phyloP scores from a whole-genome alignment of 164 flowering plant genomes.

The Stephania cephalantha region DNA sequence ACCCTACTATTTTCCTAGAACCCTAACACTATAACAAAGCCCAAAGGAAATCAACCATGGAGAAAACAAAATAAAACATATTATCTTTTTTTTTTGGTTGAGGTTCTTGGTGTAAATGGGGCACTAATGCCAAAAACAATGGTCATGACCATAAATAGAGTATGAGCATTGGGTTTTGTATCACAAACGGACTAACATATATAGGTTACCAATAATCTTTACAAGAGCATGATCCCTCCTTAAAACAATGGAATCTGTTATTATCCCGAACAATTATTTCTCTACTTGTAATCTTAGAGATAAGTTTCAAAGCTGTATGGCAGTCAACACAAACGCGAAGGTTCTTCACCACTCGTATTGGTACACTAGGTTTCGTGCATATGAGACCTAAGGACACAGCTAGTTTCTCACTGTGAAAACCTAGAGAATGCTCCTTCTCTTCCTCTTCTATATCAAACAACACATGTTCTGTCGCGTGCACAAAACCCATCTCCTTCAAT shows the following conservation, averaged over 20 bases:
- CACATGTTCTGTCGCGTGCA: constrained; percentile 24
- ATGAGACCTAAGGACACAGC: constrained; percentile 32
- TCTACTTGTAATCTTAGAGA: constrained; percentile 23
- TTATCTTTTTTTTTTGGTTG: no score
- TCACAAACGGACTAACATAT: no score
- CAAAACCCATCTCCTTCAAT: constrained; percentile 20
- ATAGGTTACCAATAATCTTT: constrained; percentile 28
- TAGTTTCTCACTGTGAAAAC: constrained; percentile 31
- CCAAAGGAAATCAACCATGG: neutral
- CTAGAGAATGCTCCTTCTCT: constrained; percentile 29
- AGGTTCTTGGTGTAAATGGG: no score
- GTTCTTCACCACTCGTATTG: constrained; percentile 27
- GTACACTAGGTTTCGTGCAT: constrained; percentile 5
- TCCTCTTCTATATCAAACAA: constrained; percentile 32
- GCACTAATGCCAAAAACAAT: no score
- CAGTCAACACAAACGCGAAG: constrained; percentile 32
- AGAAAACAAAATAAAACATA: neutral
- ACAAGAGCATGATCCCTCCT: constrained; percentile 31
- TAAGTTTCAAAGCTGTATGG: constrained; percentile 25
- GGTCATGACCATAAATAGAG: no score
- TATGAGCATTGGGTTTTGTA: no score
- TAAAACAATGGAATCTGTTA: constrained; percentile 26
- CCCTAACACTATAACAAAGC: neutral
- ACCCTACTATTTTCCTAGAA: neutral
- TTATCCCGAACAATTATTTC: constrained; percentile 27